Percentiles rank a stretch among this genome's conserved stretches.
These are phyloP conservation scores for Asterionellopsis glacialis DNA, from an alignment of 108 stramenopile species.

Conservation along the genomic window DNA sequence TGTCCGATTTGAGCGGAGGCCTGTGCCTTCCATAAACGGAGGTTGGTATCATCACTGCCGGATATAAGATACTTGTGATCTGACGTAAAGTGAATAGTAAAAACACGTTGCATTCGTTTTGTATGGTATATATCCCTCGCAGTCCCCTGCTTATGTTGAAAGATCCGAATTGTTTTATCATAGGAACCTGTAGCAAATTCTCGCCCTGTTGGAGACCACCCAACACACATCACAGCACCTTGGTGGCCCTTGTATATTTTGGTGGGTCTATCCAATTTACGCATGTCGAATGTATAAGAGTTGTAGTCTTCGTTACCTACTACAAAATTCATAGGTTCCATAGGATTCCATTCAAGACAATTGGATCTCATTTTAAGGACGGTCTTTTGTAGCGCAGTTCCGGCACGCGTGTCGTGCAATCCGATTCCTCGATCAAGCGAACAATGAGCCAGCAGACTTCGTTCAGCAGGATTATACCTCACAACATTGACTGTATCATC, in stretches of 20 bases:
- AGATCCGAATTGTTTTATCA: constrained; percentile 95
- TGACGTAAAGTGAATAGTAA: constrained; percentile 89
- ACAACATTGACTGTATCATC: constrained; percentile 90
- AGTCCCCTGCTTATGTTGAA: constrained; percentile 44
- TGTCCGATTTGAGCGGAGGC: constrained; percentile 91
- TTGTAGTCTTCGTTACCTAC: constrained; percentile 96
- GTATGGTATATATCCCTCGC: constrained; percentile 94
- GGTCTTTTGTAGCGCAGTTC: constrained; percentile 86
- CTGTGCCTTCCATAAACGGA: constrained; percentile 96
- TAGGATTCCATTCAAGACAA: constrained; percentile 99
- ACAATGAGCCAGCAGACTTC: constrained; percentile 86
- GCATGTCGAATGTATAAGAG: constrained; percentile 96
- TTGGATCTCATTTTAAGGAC: constrained; percentile 90
- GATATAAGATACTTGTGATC: constrained; percentile 93
- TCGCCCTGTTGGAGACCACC: constrained; percentile 94
- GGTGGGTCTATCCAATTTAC: constrained; percentile 80
- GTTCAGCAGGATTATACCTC: constrained; percentile 94
- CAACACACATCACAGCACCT: constrained; percentile 90
- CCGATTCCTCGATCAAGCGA: constrained; percentile 89
- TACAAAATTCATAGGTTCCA: constrained; percentile 97
- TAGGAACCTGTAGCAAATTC: constrained; percentile 96
- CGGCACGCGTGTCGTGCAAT: constrained; percentile 88
- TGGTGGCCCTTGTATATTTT: constrained; percentile 97
- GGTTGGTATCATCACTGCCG: constrained; percentile 96
- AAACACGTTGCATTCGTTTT: constrained; percentile 98